These are phyloP conservation scores for Aspergillus wentii DNA, from an alignment of 495 filamentous ascomycete genomes.

Conservation along the genomic window DNA sequence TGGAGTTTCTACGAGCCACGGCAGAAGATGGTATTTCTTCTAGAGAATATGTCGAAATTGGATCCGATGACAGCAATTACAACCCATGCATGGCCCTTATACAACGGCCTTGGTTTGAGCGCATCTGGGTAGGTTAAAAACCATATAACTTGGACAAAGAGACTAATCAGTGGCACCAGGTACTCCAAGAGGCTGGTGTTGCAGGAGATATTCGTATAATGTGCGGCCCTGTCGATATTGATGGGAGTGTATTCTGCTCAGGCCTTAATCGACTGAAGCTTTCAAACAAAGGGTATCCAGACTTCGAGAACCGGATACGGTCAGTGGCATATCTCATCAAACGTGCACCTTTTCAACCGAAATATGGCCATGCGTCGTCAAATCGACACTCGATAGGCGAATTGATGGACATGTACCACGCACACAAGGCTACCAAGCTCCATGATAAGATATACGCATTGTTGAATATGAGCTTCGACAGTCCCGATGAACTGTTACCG, in stretches of 20 bases:
- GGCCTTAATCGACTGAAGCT: too few species aligned
- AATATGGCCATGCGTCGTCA: too few species aligned
- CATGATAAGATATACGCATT: conserved; percentile 2
- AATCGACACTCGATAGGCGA: not conserved
- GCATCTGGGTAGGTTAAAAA: conserved; percentile 24
- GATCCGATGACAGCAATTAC: too few species aligned
- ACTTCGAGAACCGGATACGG: too few species aligned
- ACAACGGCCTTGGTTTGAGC: conserved; percentile 21
- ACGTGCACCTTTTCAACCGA: too few species aligned
- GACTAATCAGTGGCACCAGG: too few species aligned
- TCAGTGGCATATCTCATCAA: too few species aligned
- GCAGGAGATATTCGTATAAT: conserved; percentile 21
- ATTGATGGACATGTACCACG: conserved; percentile 4
- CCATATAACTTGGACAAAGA: not conserved
- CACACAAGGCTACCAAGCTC: not conserved
- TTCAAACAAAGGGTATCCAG: too few species aligned
- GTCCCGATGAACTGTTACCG: not conserved
- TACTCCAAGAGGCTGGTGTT: conserved; percentile 28
- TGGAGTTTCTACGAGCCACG: conserved; percentile 4
- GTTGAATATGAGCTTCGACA: too few species aligned
- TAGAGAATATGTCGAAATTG: too few species aligned
- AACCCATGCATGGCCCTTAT: conserved; percentile 16
- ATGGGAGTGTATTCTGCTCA: conserved; percentile 16
- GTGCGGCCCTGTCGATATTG: conserved; percentile 19
- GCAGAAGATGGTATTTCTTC: too few species aligned